These are phyloP conservation scores for Pelargonium citronellum DNA, from an alignment of 441 rosid genomes.

Conservation along the genomic window DNA sequence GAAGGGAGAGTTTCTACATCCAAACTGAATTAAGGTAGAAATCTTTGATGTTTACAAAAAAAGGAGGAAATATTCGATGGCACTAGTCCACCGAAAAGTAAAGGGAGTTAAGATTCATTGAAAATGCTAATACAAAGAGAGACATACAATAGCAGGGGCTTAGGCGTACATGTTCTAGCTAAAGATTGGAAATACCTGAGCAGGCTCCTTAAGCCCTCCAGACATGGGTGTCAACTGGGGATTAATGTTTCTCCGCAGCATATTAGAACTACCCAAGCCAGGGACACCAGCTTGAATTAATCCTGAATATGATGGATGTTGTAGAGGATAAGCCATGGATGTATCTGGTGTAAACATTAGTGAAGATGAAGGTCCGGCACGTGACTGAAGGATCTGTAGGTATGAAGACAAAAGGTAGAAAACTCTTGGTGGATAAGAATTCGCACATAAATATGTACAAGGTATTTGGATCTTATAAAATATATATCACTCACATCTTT, in stretches of 20 bases:
- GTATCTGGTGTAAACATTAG: slow-evolving; percentile 51
- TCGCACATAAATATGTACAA: not conserved
- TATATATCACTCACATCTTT: slow-evolving; percentile 51
- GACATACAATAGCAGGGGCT: not conserved
- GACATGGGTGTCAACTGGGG: slow-evolving; percentile 51
- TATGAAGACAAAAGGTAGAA: not conserved
- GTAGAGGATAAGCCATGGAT: slow-evolving; percentile 60
- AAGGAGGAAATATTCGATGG: no score
- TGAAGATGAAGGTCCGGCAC: slow-evolving; percentile 61
- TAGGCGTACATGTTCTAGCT: not conserved
- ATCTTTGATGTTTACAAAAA: no score
- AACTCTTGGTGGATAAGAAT: slow-evolving; percentile 10
- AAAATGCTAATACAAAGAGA: not conserved
- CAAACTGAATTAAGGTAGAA: no score
- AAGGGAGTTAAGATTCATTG: no score
- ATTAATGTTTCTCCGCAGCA: slow-evolving; percentile 45
- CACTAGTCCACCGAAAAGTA: no score
- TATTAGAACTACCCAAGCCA: slow-evolving; percentile 47
- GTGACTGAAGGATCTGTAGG: slow-evolving; percentile 56
- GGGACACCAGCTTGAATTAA: slow-evolving; percentile 52
- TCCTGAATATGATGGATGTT: slow-evolving; percentile 53
- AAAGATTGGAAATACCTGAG: slow-evolving; percentile 44
- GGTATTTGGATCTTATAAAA: not conserved
- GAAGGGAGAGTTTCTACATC: not conserved
- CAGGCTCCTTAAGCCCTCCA: slow-evolving; percentile 60